Evolutionary conservation across 306 rosid genomes (phyloP), one percentile per base, ranked within the genome.

Genomic region (Luffa acutangula): DNA sequence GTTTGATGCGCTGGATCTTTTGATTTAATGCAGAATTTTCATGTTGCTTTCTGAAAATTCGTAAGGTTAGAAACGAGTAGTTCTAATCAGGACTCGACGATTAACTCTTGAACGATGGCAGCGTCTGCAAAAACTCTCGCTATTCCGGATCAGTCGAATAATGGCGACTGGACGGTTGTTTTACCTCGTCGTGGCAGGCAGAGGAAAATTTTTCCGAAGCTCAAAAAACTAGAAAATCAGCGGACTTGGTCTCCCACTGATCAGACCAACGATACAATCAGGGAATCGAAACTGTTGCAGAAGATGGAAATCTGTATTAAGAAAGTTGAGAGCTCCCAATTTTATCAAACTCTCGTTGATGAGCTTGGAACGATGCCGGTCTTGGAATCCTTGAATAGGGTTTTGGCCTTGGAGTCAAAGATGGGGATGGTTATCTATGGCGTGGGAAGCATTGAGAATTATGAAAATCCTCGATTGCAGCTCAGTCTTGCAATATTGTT

Each of bases 341-440:
- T 92, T 84, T 92, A 86, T 85, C 86, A 46, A 65, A 81, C 79
- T 76, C 65, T 94, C 18, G 42, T 81, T 45, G 84, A 85, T 77
- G 92, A 92, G 73, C 81, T 92, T 7, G 84, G 83, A 59, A 80
- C 89, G 3, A 18, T 66, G 42, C 85, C 87, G 9, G 33, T 87
- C 81, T 75, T 62, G 45, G 82, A 82, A 78, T 45, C 77, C 74
- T 64, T 92, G 58, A 80, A 7, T 33, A 84, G 34, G 86, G 87
- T 86, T 73, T 84, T 94, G 67, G 88, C 86, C 17, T 82, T 85
- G 0, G 90, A 89, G 65, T 72, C 25, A 25, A 85, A 81, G 58
- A 86, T 94, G 93, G 86, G 80, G 75, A 86, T 94, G 97, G 92
- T 94, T 31, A 83, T 92, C 12, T 94, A 92, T 57, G 98, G 96